Base-by-base conservation (phyloP, 2,329 filamentous ascomycete species). In the Fusarium mexicanum region DNA sequence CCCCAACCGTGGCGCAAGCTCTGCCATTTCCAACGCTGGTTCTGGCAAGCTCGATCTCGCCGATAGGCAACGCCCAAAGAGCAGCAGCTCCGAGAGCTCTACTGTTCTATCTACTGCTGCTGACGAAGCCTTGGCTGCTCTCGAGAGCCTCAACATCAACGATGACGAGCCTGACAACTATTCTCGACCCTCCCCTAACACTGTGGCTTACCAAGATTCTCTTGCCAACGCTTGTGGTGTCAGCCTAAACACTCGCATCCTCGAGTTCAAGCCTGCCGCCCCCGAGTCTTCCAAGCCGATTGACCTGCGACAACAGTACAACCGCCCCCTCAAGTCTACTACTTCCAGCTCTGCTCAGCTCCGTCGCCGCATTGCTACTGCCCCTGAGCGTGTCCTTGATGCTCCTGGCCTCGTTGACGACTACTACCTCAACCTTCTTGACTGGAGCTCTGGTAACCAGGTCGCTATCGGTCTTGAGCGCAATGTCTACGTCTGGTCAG, bases 231-330 rank as follows among this genome's bases (percentile, higher is more conserved):
- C 96, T 57, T 98, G 96, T 82, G 96, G 95, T 65, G 94, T 99
- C 72, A 96, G 91, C 80, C 90, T 97, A 72, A 97, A 95, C 87
- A 97, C 95, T 63, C 94, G 96, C 72, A 99, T 99, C 78, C 92
- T 99, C 59, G 94, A 96, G 69, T 99, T 98, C 89, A 99, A 99
- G 91, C 96, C 96, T 62, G 95, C 96, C 5, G 91, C 96, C n/a
- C 96, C 96, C 8, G 96, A 98, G 86, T 98, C 96, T 12, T 98
- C 95, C 40, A 98, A 98, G 89, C 96, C 96, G 41, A 98, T 99
- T 81, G 96, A 99, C 82, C 92, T 99, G 72, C 93, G 96, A 67
- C 94, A 96, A 72, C 96, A 99, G 83, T 99, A 99, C 90, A 99
- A 98, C 88, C 92, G 96, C 71, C 96, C 96, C 41, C 89, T 99